Evolutionary conservation across 2,329 filamentous ascomycete genomes (phyloP).

Genomic region (Stagonosporopsis vannaccii): DNA sequence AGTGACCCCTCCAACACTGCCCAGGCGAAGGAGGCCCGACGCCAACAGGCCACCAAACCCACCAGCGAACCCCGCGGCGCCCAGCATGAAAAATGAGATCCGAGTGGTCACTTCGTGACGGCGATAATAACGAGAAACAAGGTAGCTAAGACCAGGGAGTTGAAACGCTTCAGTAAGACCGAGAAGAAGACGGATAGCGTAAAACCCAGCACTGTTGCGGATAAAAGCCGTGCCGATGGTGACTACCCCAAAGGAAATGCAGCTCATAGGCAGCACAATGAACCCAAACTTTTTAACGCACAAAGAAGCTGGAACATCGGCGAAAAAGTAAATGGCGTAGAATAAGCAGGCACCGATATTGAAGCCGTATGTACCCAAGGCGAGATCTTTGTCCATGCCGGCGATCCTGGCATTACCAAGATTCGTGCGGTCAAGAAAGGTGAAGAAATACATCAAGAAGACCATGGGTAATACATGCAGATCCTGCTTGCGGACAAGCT

Average conservation of each 20-base stretch:
- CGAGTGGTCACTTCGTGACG: neutral
- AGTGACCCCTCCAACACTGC: neutral
- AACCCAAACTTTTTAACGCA: neutral
- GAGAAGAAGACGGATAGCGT: neutral
- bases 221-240: neutral
- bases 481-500: slow-evolving; percentile 1
- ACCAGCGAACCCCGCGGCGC: neutral
- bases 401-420: slow-evolving; percentile 1
- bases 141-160: neutral
- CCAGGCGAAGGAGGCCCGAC: neutral
- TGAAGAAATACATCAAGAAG: slow-evolving; percentile 6
- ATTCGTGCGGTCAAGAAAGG: slow-evolving; percentile 1
- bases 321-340: neutral
- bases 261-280: neutral
- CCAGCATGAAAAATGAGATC: slow-evolving; percentile 1
- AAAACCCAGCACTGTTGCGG: neutral
- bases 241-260: neutral
- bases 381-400: slow-evolving; percentile 3
- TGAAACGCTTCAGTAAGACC: slow-evolving; percentile 1
- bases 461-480: neutral
- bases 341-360: slow-evolving; percentile 2
- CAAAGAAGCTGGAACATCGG: neutral
- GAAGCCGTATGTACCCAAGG: neutral
- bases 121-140: neutral
- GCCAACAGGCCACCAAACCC: neutral